Conservation (phyloP, 2,329 filamentous ascomycete genomes). For the Botrytis hyacinthi region DNA sequence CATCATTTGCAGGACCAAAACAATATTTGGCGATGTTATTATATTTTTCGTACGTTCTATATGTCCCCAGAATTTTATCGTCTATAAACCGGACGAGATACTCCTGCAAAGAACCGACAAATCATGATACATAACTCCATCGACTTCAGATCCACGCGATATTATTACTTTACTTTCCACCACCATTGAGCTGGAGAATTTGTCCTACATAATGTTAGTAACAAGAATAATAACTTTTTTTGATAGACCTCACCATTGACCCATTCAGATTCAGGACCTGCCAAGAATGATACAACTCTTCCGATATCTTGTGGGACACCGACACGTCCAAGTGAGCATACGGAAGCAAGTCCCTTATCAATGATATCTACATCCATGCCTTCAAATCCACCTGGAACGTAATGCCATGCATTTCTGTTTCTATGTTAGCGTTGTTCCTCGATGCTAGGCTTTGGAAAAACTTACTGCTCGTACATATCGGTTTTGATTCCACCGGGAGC, state of each 20-base stretch:
- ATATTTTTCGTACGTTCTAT: not conserved
- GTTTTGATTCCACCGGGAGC: conserved; percentile 67
- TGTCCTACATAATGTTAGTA: conserved; percentile 20
- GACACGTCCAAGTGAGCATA: conserved; percentile 62
- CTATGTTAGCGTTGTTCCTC: conserved; percentile 2
- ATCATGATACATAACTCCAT: conserved; percentile 5
- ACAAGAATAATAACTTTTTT: not conserved
- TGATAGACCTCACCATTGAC: conserved; percentile 26
- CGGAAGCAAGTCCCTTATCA: conserved; percentile 53
- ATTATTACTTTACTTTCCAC: conserved; percentile 16
- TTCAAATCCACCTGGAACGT: conserved; percentile 53
- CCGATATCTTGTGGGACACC: conserved; percentile 66
- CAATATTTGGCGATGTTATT: not conserved
- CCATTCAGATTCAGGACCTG: conserved; percentile 53
- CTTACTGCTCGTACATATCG: conserved; percentile 59
- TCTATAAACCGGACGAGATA: not conserved
- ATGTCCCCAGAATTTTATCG: not conserved
- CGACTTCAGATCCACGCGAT: not conserved
- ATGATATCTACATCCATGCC: conserved; percentile 55
- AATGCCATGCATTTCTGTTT: conserved; percentile 54
- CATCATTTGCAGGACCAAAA: not conserved
- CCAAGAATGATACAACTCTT: conserved; percentile 59
- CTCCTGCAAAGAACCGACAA: not conserved
- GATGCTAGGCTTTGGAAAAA: not conserved
- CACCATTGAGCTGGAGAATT: conserved; percentile 22